Conservation (phyloP, 345 rosid species). For the Microcos paniculata region DNA sequence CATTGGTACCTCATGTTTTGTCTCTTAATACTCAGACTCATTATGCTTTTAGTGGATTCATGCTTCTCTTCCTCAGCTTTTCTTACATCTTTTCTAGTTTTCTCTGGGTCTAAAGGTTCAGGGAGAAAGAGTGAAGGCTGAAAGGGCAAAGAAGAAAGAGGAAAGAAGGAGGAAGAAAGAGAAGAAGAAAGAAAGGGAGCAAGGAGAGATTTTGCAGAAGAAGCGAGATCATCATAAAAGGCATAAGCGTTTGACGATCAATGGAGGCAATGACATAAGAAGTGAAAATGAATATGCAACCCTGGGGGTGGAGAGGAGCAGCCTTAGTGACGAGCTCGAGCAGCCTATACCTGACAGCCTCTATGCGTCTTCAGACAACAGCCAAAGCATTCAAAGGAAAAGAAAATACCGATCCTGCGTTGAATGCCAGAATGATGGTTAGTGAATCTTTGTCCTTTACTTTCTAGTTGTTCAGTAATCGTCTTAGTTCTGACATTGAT, state of each 20-base stretch:
- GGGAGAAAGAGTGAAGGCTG: background rate
- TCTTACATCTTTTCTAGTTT: background rate
- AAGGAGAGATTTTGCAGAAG: background rate
- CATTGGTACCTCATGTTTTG: background rate
- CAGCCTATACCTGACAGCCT: constrained; percentile 10
- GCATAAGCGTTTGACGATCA: background rate
- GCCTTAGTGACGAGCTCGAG: constrained; percentile 14
- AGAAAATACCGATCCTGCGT: background rate
- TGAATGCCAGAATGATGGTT: background rate
- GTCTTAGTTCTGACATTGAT: background rate
- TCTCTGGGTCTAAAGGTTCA: background rate
- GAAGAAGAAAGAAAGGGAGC: background rate
- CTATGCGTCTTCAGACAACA: constrained; percentile 26
- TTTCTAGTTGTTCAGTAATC: background rate
- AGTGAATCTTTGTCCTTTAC: background rate
- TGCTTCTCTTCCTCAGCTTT: background rate
- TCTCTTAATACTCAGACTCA: background rate
- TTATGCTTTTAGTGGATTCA: background rate
- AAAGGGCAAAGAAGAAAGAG: constrained; percentile 4
- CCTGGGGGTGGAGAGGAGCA: background rate
- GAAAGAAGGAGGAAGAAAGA: background rate
- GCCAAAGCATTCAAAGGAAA: background rate
- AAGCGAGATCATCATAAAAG: background rate
- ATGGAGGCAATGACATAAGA: background rate
- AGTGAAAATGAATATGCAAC: background rate